Conservation (phyloP, 1,139 yeast species). For the Taphrina populina region DNA sequence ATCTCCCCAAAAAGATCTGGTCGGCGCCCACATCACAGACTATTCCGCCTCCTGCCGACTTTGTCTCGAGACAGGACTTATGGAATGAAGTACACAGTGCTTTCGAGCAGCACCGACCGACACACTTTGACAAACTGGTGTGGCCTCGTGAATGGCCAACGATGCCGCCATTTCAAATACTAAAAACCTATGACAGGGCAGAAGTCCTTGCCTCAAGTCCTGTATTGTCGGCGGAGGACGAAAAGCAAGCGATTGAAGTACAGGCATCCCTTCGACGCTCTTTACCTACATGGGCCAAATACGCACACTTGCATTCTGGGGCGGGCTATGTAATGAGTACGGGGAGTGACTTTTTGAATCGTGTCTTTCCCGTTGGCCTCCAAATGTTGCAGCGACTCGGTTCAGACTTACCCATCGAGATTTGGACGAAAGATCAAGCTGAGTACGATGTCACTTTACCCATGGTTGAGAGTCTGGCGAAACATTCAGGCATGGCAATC, state of each 20-base stretch:
- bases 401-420: slow-evolving; percentile 15
- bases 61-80: background rate
- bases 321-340: slow-evolving; percentile 18
- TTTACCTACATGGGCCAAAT: slow-evolving; percentile 9
- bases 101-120: slow-evolving; percentile 5
- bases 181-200: background rate
- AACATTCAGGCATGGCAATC: background rate
- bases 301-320: slow-evolving; percentile 1
- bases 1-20: background rate
- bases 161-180: slow-evolving; percentile 14
- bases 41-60: too few species aligned
- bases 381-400: slow-evolving; percentile 15
- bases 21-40: background rate
- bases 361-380: slow-evolving; percentile 14
- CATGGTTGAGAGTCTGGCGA: background rate
- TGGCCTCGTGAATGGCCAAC: slow-evolving; percentile 17
- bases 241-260: background rate
- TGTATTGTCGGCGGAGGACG: background rate
- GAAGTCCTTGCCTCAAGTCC: slow-evolving; percentile 12
- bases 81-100: slow-evolving; percentile 3
- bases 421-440: slow-evolving; percentile 14
- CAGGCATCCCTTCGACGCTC: slow-evolving; percentile 1
- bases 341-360: slow-evolving; percentile 14
- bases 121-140: background rate
- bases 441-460: slow-evolving; percentile 3